phyloP scores from a whole-genome alignment of 2,329 filamentous ascomycete genomes.

The Dryadomyces quercivorus region DNA sequence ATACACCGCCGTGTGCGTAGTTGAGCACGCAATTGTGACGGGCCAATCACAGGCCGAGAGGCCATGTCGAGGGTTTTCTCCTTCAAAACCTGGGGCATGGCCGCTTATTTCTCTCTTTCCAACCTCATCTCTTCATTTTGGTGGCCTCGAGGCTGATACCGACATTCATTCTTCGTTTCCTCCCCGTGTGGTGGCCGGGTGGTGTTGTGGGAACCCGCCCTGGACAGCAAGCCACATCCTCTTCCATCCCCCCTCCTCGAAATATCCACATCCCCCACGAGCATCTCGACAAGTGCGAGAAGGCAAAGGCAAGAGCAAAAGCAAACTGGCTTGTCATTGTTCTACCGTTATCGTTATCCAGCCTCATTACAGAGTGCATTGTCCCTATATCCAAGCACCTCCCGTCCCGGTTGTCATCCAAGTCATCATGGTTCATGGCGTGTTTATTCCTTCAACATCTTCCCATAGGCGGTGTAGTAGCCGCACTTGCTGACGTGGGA shows the following conservation, averaged over 20 bases:
- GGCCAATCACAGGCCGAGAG: constrained; percentile 8
- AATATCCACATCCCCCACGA: not conserved
- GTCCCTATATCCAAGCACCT: not conserved
- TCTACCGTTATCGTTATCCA: too few relatives aligned
- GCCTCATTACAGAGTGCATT: too few relatives aligned
- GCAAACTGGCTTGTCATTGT: too few relatives aligned
- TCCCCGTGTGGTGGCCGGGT: not conserved
- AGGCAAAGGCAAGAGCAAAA: too few relatives aligned
- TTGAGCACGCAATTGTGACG: constrained; percentile 10
- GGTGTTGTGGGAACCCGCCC: not conserved
- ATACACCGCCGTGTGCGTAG: constrained; percentile 3
- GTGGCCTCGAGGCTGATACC: not conserved
- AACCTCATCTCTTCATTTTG: constrained; percentile 7
- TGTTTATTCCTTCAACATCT: constrained; percentile 27
- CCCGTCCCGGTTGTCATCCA: not conserved
- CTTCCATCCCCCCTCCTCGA: not conserved
- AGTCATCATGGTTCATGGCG: not conserved
- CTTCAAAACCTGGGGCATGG: not conserved
- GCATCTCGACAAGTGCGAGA: too few relatives aligned
- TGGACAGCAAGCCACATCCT: not conserved
- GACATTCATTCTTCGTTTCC: not conserved
- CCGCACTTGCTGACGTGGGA: constrained; percentile 59
- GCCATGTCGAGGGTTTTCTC: not conserved
- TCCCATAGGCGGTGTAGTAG: constrained; percentile 56
- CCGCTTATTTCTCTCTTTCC: not conserved